Percentiles rank a stretch among this genome's conserved stretches.
Evolutionary conservation across 2,329 filamentous ascomycete genomes (phyloP).

Genomic region (Alternaria dauci): DNA sequence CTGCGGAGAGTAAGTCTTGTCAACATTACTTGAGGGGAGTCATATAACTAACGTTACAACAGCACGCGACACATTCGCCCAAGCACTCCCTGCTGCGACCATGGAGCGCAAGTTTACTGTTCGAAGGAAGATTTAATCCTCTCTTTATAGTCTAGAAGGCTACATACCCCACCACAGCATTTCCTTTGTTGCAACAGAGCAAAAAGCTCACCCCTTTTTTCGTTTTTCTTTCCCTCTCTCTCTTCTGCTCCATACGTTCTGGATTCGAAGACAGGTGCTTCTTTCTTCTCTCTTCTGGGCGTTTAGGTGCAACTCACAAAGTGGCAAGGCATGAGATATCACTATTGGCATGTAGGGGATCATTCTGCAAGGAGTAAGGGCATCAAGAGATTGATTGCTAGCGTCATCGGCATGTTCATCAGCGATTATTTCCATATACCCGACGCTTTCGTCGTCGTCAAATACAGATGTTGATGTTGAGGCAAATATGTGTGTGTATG

Average conservation of each 20-base stretch:
- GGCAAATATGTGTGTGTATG: neutral
- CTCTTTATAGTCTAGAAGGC: neutral
- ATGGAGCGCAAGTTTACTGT: constrained; percentile 54
- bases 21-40: neutral
- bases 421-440: constrained; percentile 1
- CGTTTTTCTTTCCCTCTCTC: neutral
- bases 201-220: neutral
- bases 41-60: constrained; percentile 28
- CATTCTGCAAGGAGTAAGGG: neutral
- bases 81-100: constrained; percentile 56
- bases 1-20: constrained; percentile 70
- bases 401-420: neutral
- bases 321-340: neutral
- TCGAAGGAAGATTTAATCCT: constrained; percentile 50
- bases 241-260: neutral
- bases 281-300: neutral
- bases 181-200: neutral
- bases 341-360: constrained; percentile 2
- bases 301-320: neutral
- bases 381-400: neutral
- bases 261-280: constrained; percentile 4
- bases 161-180: neutral
- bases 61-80: constrained; percentile 58
- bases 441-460: neutral
- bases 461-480: neutral